These are phyloP conservation scores for Pelagomonas calceolata DNA, from an alignment of 108 stramenopile genomes.

Conservation along the genomic window DNA sequence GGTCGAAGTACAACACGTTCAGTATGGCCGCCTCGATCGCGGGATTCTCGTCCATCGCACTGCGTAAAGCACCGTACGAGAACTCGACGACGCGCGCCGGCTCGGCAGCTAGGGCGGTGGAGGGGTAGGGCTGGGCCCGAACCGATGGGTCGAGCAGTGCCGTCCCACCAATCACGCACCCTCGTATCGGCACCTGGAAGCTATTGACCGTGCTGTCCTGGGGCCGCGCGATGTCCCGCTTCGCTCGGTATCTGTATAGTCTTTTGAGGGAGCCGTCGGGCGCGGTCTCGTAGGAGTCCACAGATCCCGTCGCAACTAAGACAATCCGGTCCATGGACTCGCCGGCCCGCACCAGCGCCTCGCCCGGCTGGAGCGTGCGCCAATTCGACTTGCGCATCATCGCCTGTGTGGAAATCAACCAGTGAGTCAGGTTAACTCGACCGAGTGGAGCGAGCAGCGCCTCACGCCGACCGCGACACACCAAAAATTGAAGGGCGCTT, in stretches of 20 bases:
- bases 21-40: neutral
- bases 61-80: neutral
- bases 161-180: neutral
- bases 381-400: neutral
- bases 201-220: neutral
- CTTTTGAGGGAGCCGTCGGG: neutral
- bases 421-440: too few species aligned
- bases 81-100: neutral
- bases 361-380: neutral
- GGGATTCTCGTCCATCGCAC: neutral
- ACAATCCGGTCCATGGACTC: neutral
- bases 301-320: neutral
- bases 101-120: neutral
- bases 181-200: neutral
- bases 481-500: too few species aligned
- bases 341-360: neutral
- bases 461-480: too few species aligned
- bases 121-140: neutral
- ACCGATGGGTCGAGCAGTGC: neutral
- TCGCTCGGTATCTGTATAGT: neutral
- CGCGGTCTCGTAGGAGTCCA: neutral
- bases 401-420: too few species aligned
- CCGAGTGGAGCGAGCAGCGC: too few species aligned
- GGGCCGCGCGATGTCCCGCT: neutral
- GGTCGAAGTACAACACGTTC: neutral